phyloP scores from a whole-genome alignment of 352 stramenopile genomes.

The Plasmopara halstedii region DNA sequence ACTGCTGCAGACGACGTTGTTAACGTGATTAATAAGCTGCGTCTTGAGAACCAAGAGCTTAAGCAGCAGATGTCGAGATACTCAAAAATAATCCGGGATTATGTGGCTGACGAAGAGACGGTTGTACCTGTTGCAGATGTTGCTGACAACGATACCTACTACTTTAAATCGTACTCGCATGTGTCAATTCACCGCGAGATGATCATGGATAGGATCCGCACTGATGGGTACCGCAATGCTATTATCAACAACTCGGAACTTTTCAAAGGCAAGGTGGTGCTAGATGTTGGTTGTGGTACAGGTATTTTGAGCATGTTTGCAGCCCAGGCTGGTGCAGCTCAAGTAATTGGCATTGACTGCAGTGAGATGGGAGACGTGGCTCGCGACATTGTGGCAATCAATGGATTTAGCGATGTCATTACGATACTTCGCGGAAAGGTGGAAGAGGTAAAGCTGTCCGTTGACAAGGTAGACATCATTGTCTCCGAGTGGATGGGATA shows the following conservation, averaged over 20 bases:
- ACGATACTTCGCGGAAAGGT: conserved; percentile 95
- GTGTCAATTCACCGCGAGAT: conserved; percentile 98
- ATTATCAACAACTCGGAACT: conserved; percentile 96
- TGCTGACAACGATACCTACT: conserved; percentile 89
- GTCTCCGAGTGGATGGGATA: conserved; percentile 99
- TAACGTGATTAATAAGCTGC: conserved; percentile 33
- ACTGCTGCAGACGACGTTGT: conserved; percentile 8
- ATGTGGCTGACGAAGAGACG: conserved; percentile 59
- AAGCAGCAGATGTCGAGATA: conserved; percentile 71
- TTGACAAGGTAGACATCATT: conserved; percentile 95
- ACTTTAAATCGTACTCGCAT: conserved; percentile 98
- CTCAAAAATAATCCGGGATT: conserved; percentile 56
- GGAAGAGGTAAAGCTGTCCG: conserved; percentile 90
- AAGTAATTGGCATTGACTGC: conserved; percentile 94
- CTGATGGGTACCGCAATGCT: conserved; percentile 94
- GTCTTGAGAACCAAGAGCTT: conserved; percentile 61
- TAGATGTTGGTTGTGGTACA: conserved; percentile 97
- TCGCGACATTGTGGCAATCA: conserved; percentile 90
- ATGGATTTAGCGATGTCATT: conserved; percentile 87
- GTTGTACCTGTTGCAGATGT: conserved; percentile 17
- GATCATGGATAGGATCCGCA: conserved; percentile 88
- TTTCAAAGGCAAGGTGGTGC: conserved; percentile 95
- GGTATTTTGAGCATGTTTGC: conserved; percentile 98
- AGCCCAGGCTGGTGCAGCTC: conserved; percentile 78
- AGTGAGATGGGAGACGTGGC: conserved; percentile 94